These are phyloP conservation scores for Polyporus tsugae DNA, from an alignment of 1,284 basidiomycete genomes.

Conservation along the genomic window DNA sequence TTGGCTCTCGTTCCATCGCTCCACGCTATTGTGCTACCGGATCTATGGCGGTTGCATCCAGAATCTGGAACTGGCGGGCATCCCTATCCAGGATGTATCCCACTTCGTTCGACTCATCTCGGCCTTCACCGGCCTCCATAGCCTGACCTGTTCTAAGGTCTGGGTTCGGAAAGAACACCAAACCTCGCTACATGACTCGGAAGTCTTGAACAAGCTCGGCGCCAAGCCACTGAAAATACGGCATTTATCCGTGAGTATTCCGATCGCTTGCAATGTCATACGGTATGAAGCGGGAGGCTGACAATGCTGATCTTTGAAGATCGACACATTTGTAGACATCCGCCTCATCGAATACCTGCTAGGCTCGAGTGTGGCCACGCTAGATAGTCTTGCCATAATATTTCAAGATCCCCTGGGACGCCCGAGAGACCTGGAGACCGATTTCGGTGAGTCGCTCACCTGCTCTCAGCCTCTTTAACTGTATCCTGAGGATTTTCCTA, in stretches of 20 bases:
- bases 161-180: background rate
- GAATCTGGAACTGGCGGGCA: background rate
- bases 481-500: background rate
- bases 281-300: background rate
- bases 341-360: background rate
- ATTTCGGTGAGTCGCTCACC: background rate
- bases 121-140: background rate
- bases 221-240: background rate
- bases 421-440: background rate
- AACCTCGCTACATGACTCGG: background rate
- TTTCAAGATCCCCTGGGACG: background rate
- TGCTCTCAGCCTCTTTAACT: background rate
- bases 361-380: background rate
- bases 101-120: background rate
- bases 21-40: background rate
- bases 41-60: background rate
- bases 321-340: background rate
- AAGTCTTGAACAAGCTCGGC: background rate
- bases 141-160: background rate
- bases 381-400: background rate
- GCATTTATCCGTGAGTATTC: background rate
- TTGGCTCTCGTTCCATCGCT: background rate
- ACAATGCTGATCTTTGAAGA: background rate
- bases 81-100: background rate
- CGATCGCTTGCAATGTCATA: background rate